Evolutionary conservation across 345 rosid genomes (phyloP), one percentile per base, ranked within the genome.

Genomic region (Gossypium raimondii): DNA sequence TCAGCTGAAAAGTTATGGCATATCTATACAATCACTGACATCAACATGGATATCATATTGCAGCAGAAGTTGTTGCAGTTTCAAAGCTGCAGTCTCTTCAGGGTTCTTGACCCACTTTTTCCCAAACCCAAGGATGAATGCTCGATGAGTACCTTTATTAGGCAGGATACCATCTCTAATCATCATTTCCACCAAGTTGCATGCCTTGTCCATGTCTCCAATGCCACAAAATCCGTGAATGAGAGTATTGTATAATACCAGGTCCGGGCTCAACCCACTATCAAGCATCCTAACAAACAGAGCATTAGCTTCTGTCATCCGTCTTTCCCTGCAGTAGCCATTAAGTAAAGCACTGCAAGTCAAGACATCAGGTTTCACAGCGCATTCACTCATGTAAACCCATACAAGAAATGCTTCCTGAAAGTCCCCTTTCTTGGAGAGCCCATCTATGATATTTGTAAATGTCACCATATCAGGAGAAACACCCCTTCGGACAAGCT

Each of bases 391-490:
- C 88, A 87, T 87, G 74, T 84, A 80, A 62, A 75, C 81, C 88
- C 86, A 87, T 60, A 82, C 56, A 29, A 83, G 77, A 80, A 84
- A 82, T 18, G 86, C 87, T 79, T 87, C 90, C 82, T 84, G 81
- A 79, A 84, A 85, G 66, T 74, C 75, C 17, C 80, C 85, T 25
- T 51, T 77, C 69, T 76, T 81, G 6, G 85, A 85, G 12, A 82
- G 72, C 77, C 88, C 90, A 79, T 77, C 79, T 67, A 87, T 87
- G 73, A 87, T 76, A 81, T 81, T 80, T 17, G 88, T 85, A 76
- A 83, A 84, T 72, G 90, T 83, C 73, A 84, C 72, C 29, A 72
- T 77, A 78, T 83, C 79, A 27, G 84, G 88, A 41, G 79, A 78
- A 25, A 80, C 78, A 10, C 85, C 88, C 22, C 87, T 67, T 73